A percentile compares a stretch with the other conserved stretches of the same genome.
Conservation (phyloP, 306 rosid genomes). For the Quercus robur region DNA sequence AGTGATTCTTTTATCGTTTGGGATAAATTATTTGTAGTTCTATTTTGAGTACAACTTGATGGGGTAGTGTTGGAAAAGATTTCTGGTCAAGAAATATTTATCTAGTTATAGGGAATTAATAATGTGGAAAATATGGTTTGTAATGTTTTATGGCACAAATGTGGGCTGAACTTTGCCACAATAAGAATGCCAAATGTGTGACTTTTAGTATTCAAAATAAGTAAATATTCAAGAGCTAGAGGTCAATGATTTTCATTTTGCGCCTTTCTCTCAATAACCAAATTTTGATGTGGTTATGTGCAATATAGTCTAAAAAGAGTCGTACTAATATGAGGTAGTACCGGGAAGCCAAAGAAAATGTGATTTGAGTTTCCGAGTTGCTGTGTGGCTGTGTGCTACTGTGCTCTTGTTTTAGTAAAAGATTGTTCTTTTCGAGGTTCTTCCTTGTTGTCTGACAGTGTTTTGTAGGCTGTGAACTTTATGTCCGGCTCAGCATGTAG, state of each 20-base stretch:
- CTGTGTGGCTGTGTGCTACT: no score
- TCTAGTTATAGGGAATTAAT: background rate
- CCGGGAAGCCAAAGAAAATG: background rate
- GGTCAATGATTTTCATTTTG: no score
- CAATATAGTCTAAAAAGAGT: background rate
- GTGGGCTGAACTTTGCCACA: background rate
- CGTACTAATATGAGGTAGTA: background rate
- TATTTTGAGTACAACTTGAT: background rate
- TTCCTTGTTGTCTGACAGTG: background rate
- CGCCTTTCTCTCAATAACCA: no score
- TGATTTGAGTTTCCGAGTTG: background rate
- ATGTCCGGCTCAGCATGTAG: background rate
- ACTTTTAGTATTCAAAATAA: background rate
- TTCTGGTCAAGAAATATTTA: background rate
- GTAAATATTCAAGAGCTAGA: background rate
- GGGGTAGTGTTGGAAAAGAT: background rate
- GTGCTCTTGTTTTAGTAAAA: background rate
- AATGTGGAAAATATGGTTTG: background rate
- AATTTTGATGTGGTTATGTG: background rate
- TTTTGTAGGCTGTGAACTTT: background rate
- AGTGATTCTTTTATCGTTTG: background rate
- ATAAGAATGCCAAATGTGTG: background rate
- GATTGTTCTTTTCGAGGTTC: background rate
- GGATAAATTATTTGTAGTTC: background rate
- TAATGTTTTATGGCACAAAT: background rate